Conservation (phyloP, 352 stramenopile genomes). For the Globisporangium irregulare region DNA sequence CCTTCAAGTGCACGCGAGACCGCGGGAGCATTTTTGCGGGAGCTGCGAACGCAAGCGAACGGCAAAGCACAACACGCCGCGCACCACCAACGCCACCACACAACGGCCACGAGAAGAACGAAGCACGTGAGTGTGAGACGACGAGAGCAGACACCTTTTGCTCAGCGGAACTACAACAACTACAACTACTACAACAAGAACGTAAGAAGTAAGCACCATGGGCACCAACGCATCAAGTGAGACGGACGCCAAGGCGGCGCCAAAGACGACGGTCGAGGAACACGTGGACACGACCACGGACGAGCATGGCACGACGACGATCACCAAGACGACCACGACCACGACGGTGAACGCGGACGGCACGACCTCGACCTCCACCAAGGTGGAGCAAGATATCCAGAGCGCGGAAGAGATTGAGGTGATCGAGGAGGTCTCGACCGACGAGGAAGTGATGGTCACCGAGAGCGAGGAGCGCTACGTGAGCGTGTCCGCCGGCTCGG, state of each 20-base stretch:
- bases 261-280: slow-evolving; percentile 11
- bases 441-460: slow-evolving; percentile 13
- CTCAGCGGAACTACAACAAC: neutral
- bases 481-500: slow-evolving; percentile 13
- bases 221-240: slow-evolving; percentile 19
- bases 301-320: slow-evolving; percentile 11
- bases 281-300: slow-evolving; percentile 17
- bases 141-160: neutral
- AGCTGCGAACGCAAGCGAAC: neutral
- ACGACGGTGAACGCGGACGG: slow-evolving; percentile 18
- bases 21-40: slow-evolving; percentile 11
- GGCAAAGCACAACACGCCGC: neutral
- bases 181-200: neutral
- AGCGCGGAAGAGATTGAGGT: slow-evolving; percentile 12
- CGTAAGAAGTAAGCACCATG: slow-evolving; percentile 4
- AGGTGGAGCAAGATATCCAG: slow-evolving; percentile 16
- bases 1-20: slow-evolving; percentile 11
- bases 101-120: neutral
- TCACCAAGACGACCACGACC: slow-evolving; percentile 15
- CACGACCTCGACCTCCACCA: slow-evolving; percentile 17
- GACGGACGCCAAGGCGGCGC: slow-evolving; percentile 7
- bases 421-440: slow-evolving; percentile 17
- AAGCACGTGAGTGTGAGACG: neutral
- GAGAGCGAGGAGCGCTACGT: slow-evolving; percentile 13
- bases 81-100: neutral